phyloP scores from a whole-genome alignment of 306 rosid genomes.

The Urtica urens region DNA sequence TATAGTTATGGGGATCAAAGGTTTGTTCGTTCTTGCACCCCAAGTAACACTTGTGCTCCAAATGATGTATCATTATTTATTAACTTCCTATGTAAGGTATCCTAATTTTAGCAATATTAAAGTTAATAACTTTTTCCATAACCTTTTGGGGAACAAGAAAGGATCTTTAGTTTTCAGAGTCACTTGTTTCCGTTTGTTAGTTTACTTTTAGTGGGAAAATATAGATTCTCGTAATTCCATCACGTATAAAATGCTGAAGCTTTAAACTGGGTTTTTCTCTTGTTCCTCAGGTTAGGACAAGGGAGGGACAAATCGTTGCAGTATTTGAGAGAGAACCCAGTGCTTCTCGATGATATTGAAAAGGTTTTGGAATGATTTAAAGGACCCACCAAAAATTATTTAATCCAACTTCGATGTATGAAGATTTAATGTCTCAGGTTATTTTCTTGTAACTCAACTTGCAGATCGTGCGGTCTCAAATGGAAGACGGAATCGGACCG shows the following conservation, averaged over 20 bases:
- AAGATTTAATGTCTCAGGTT: neutral
- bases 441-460: conserved; percentile 16
- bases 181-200: no score
- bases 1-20: conserved; percentile 89
- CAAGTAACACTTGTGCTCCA: neutral
- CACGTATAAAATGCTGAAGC: conserved; percentile 4
- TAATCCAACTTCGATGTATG: no score
- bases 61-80: no score
- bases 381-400: no score
- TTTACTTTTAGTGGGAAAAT: no score
- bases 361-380: conserved; percentile 54
- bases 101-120: neutral
- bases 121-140: neutral
- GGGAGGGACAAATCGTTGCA: conserved; percentile 90
- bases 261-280: conserved; percentile 15
- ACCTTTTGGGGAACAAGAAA: no score
- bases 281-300: conserved; percentile 64
- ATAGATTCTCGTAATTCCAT: no score
- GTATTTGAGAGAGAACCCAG: conserved; percentile 68
- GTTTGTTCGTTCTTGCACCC: conserved; percentile 31
- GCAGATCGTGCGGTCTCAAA: conserved; percentile 58
- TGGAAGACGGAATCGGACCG: conserved; percentile 55
- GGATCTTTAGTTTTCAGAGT: no score
- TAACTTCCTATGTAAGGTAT: no score
- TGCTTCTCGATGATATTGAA: conserved; percentile 71